Evolutionary conservation across 2,329 filamentous ascomycete genomes (phyloP), one percentile per base, ranked within the genome.

Genomic region (Colletotrichum lindemuthianum): DNA sequence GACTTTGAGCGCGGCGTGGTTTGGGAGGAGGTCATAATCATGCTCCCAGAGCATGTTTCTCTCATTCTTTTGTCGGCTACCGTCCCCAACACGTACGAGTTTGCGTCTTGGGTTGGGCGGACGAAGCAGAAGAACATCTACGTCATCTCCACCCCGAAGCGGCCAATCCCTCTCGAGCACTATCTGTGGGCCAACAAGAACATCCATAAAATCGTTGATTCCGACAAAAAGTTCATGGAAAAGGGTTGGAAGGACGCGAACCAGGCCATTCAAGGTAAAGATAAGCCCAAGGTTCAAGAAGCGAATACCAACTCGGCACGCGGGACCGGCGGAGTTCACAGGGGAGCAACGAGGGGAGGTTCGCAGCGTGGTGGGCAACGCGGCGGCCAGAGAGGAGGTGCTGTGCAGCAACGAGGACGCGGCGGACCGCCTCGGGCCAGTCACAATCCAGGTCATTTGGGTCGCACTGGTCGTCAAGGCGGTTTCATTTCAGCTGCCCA

Each of bases 101-200:
- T 99, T 72, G 96, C 96, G 2, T 98, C 94, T 0, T 99, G 96
- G 96, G 95, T 99, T 32, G 96, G 96, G 10, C 87, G 96, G 54
- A 99, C 96, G 1, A 99, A 99, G 80, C 95, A 97, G 79, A 98
- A 97, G 78, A 92, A 99, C 72, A 98, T 99, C 39, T 99, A 98
- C 74, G 96, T 99, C 71, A 99, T 99, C 59, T 98, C 96, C 0
- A 99, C 96, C 0, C 90, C 94, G 0, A 99, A 99, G 77, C 88
- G 96, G 64, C 96, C 96, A 0, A 93, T 99, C 1, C 96, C 96
- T 0, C 81, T 99, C 2, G 96, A 99, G 72, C 96, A 99, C 76
- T 99, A 95, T 72, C 84, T 99, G 1, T 99, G 96, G 96, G 94
- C 93, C 5, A 91, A 90, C 63, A 98, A 97, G 76, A 88, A 90